Evolutionary conservation across 345 rosid species (phyloP).

Genomic region (Hirschfeldia incana): DNA sequence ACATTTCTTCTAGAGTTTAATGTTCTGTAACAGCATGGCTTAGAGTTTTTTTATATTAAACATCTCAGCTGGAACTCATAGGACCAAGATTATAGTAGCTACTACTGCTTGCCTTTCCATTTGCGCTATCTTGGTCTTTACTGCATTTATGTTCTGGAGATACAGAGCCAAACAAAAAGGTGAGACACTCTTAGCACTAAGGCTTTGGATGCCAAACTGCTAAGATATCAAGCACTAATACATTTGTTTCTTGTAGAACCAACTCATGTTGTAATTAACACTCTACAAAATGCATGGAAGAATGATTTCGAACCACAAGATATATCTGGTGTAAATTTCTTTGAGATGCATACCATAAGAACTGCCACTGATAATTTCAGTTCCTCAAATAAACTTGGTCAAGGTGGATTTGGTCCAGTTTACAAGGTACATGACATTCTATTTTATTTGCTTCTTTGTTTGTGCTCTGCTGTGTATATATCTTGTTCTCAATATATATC

Average conservation of each 20-base stretch:
- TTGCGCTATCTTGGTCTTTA: conserved; percentile 9
- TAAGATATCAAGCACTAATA: conserved; percentile 3
- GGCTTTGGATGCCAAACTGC: conserved; percentile 8
- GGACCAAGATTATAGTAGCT: conserved; percentile 15
- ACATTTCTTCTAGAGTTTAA: neutral
- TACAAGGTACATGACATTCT: conserved; percentile 32
- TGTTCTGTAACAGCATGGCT: neutral
- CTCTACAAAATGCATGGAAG: conserved; percentile 23
- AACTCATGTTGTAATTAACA: neutral
- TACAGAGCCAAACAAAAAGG: conserved; percentile 22
- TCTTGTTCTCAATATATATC: neutral
- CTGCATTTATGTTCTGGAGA: conserved; percentile 15
- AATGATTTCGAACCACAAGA: conserved; percentile 5
- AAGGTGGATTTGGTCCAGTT: conserved; percentile 45
- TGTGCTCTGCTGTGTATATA: neutral
- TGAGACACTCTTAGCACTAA: conserved; percentile 16
- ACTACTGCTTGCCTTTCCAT: conserved; percentile 24
- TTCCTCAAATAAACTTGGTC: conserved; percentile 39
- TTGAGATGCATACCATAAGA: conserved; percentile 27
- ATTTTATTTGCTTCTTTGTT: neutral
- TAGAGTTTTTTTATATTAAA: neutral
- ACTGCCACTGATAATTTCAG: conserved; percentile 37
- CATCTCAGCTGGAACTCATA: conserved; percentile 14
- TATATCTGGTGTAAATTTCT: conserved; percentile 27
- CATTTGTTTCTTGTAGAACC: conserved; percentile 1